Percentiles rank a stretch among this genome's conserved stretches.
Evolutionary conservation across 2,329 filamentous ascomycete species (phyloP).

Genomic region (Coniochaeta prunicola): DNA sequence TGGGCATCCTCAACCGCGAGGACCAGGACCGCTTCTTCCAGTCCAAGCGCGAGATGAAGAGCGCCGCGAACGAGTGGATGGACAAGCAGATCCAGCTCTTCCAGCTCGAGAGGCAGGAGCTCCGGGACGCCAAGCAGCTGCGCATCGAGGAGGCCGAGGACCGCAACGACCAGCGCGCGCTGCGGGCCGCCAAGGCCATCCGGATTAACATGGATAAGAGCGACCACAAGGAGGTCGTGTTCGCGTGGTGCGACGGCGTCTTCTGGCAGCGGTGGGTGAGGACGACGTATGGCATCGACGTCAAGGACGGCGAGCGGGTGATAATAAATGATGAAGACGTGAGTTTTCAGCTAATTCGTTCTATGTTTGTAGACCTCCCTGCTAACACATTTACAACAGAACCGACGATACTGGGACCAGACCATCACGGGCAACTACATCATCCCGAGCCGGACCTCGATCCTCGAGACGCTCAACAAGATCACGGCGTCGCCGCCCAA

Average conservation of each 20-base stretch:
- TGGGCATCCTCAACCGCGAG: slow-evolving; percentile 78
- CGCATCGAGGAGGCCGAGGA: slow-evolving; percentile 96
- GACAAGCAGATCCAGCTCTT: slow-evolving; percentile 90
- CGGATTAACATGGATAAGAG: slow-evolving; percentile 85
- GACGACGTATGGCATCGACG: slow-evolving; percentile 89
- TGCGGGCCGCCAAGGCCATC: slow-evolving; percentile 83
- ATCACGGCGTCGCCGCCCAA: slow-evolving; percentile 61
- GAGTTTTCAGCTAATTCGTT: too few relatives aligned
- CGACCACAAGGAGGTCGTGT: slow-evolving; percentile 80
- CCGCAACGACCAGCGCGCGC: slow-evolving; percentile 78
- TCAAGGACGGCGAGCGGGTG: slow-evolving; percentile 80
- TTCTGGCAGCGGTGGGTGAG: slow-evolving; percentile 98
- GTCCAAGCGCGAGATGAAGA: slow-evolving; percentile 87
- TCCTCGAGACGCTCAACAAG: slow-evolving; percentile 77
- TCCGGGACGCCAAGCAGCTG: slow-evolving; percentile 89
- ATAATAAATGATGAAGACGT: slow-evolving; percentile 97
- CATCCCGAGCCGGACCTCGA: slow-evolving; percentile 79
- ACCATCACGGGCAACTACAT: slow-evolving; percentile 87
- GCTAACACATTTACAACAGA: slow-evolving; percentile 51
- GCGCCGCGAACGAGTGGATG: slow-evolving; percentile 94
- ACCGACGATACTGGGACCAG: slow-evolving; percentile 89
- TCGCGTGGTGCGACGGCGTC: slow-evolving; percentile 94
- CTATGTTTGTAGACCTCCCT: too few relatives aligned
- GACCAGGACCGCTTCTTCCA: slow-evolving; percentile 70
- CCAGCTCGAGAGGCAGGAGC: slow-evolving; percentile 85